Percentiles rank a stretch among this genome's conserved stretches.
Evolutionary conservation across 495 filamentous ascomycete genomes (phyloP).

Genomic region (Xylona heveae): DNA sequence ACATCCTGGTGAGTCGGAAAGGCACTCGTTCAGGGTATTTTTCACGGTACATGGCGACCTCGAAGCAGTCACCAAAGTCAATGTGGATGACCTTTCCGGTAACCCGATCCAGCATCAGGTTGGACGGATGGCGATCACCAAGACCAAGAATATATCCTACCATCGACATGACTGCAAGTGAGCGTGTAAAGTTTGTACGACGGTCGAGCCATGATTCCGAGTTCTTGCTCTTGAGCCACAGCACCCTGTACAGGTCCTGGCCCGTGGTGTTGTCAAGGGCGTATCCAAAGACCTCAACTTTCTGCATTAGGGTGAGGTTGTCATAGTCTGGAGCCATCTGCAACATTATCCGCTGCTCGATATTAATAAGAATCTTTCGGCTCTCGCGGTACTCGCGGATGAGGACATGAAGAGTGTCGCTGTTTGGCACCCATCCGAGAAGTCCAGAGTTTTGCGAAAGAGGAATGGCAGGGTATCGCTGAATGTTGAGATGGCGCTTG

Average conservation of each 20-base stretch:
- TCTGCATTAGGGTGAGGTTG: constrained; percentile 96
- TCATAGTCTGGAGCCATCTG: constrained; percentile 99
- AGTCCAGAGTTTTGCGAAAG: constrained; percentile 90
- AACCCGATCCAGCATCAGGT: constrained; percentile 85
- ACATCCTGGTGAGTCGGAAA: constrained; percentile 93
- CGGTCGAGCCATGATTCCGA: constrained; percentile 95
- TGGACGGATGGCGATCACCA: constrained; percentile 90
- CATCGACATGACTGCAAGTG: constrained; percentile 99
- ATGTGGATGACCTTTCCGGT: constrained; percentile 96
- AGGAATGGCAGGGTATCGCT: constrained; percentile 84
- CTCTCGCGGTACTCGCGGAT: constrained; percentile 96
- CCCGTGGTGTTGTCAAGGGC: constrained; percentile 97
- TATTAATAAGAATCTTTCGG: constrained; percentile 90
- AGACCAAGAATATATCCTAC: constrained; percentile 95
- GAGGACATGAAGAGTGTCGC: constrained; percentile 85
- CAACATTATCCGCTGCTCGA: constrained; percentile 97
- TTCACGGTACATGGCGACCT: constrained; percentile 98
- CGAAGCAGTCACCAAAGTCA: constrained; percentile 98
- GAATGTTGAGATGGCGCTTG: constrained; percentile 89
- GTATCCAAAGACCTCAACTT: constrained; percentile 97
- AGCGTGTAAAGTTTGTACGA: constrained; percentile 93
- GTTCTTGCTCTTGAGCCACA: constrained; percentile 97
- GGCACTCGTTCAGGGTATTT: constrained; percentile 97
- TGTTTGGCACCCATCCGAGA: constrained; percentile 93
- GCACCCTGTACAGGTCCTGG: constrained; percentile 89